Conservation (phyloP, 2,329 filamentous ascomycete species). For the Cladosporium cucumerinum region DNA sequence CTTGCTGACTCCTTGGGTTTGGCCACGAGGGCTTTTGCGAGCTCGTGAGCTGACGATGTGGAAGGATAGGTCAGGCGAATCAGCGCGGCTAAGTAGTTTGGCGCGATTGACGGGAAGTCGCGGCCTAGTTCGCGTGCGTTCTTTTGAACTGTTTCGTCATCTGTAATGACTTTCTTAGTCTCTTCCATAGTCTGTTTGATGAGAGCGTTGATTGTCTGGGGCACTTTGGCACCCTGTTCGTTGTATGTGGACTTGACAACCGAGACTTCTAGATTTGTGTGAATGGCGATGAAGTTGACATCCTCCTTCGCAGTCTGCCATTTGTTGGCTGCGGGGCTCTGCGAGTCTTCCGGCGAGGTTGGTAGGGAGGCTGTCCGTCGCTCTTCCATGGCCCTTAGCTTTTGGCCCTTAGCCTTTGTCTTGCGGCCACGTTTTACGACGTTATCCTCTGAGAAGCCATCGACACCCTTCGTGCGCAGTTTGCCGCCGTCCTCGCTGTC, state of each 20-base stretch:
- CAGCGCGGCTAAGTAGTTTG: conserved; percentile 50
- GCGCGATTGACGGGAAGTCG: conserved; percentile 53
- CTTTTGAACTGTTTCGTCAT: conserved; percentile 44
- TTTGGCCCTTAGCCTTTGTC: conserved; percentile 43
- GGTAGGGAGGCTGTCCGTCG: conserved; percentile 26
- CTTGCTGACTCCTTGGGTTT: conserved; percentile 32
- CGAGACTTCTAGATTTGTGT: conserved; percentile 46
- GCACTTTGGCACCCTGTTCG: conserved; percentile 53
- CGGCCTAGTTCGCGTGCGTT: conserved; percentile 53
- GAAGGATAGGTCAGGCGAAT: conserved; percentile 57
- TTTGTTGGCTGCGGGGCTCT: conserved; percentile 43
- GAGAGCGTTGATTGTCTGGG: conserved; percentile 54
- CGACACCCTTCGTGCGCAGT: conserved; percentile 65
- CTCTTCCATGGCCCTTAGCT: conserved; percentile 31
- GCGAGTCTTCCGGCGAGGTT: conserved; percentile 26
- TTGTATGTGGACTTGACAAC: conserved; percentile 58
- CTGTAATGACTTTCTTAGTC: conserved; percentile 35
- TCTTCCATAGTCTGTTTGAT: conserved; percentile 47
- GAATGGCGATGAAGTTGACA: conserved; percentile 58
- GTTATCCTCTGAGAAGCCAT: conserved; percentile 68
- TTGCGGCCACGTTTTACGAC: conserved; percentile 45
- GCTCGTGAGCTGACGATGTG: conserved; percentile 55
- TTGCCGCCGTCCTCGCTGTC: conserved; percentile 45
- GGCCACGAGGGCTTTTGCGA: conserved; percentile 54
- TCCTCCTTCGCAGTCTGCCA: conserved; percentile 58